Evolutionary conservation across 805 yeast species (phyloP).

Genomic region (Barnettozyma pratensis): DNA sequence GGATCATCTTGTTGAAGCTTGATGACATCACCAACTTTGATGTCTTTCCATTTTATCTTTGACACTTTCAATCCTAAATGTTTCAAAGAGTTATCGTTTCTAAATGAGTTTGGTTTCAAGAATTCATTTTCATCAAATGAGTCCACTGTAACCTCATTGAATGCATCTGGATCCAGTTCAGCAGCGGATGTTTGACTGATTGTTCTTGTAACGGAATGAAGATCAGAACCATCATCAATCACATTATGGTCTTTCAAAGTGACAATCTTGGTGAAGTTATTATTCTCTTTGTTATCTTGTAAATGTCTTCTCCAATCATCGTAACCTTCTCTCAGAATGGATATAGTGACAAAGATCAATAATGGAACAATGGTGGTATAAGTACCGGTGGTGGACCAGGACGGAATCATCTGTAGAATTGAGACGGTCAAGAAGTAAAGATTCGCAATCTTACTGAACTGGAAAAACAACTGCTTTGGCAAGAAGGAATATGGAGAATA

Average conservation of each 20-base stretch:
- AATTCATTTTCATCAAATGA: constrained; percentile 1
- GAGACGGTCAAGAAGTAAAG: constrained; percentile 86
- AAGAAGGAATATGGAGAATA: constrained; percentile 76
- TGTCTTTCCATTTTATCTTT: constrained; percentile 59
- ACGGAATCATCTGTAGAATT: constrained; percentile 90
- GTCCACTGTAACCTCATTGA: neutral
- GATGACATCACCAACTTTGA: constrained; percentile 85
- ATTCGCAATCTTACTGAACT: constrained; percentile 90
- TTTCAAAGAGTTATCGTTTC: constrained; percentile 25
- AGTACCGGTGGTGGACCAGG: constrained; percentile 96
- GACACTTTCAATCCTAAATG: constrained; percentile 17
- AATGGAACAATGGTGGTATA: constrained; percentile 91
- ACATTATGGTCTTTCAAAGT: constrained; percentile 19
- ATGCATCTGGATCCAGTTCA: constrained; percentile 9
- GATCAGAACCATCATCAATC: neutral
- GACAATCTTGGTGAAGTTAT: constrained; percentile 41
- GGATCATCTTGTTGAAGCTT: constrained; percentile 75
- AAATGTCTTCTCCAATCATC: constrained; percentile 88
- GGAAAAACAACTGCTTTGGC: constrained; percentile 86
- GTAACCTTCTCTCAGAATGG: constrained; percentile 88
- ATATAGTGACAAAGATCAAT: constrained; percentile 77
- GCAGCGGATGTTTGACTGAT: constrained; percentile 13
- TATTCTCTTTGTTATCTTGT: constrained; percentile 82
- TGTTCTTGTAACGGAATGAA: constrained; percentile 9
- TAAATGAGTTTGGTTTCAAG: constrained; percentile 21